Evolutionary conservation across 1,284 basidiomycete genomes (phyloP), one percentile per base, ranked within the genome.

Genomic region (Puccinia horiana): DNA sequence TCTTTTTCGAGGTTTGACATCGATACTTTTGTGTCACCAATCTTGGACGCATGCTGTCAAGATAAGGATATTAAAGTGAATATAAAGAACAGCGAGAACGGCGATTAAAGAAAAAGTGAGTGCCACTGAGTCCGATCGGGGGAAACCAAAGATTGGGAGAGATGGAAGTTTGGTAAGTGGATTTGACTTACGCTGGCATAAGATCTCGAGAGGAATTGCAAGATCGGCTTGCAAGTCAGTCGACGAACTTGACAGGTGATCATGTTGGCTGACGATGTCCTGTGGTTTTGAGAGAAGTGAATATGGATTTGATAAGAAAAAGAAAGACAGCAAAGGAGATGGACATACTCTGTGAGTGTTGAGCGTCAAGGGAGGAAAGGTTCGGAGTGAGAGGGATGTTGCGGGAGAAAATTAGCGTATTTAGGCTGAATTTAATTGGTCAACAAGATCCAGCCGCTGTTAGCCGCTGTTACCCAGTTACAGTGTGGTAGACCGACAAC

Each of bases 1-100:
- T 91, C 92, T 87, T 92, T 91, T 89, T 96, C 94, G 84, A 95
- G 91, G 84, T 92, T 89, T 76, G 93, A 94, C 94, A 97, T 96
- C 85, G 93, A 89, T 81, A 97, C 95, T 89, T 95, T 95, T 84
- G 92, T 95, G 87, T 94, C 93, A 83, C 94, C 94, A 85, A 96
- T 96, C 85, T 92, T 90, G 76, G 91, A 89, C 26, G 91, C 90
- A 85, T 83, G 81, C 49, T 72, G 90, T 77, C 86, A 20, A 29
- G n/a, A 89, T 35, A 88, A 88, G 14, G 88, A 32, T 16, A 20
- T 29, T 87, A 82, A 54, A 72, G 56, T 69, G 73, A 69, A 72
- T 69, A 26, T 75, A 82, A 80, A 77, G 63, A n/a, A 81, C 72
- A 26, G 35, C 52, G 18, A 58, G 82, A 77, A 81, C 72, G 32